Base-by-base conservation (phyloP, 2,329 filamentous ascomycete species). In the Aspergillus novoparasiticus region DNA sequence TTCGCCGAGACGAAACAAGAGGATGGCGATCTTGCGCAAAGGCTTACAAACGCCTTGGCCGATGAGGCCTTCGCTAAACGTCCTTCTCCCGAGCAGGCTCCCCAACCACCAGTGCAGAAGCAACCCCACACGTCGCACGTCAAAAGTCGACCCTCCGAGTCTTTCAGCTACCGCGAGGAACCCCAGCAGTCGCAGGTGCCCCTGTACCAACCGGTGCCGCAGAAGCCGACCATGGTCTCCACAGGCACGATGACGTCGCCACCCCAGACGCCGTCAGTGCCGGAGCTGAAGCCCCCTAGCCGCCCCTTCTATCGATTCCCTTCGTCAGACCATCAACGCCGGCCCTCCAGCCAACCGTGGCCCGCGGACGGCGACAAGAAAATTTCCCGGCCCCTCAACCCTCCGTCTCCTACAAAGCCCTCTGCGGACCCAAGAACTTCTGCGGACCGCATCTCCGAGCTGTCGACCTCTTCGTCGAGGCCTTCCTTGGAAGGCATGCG, bases 231-330 rank as follows among this genome's bases (percentile, higher is more conserved):
- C 50, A 85, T 89, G 83, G 85, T 89, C 10, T 91, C 89, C 11
- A 90, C 87, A 61, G 93, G 93, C 14, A 96, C 93, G 0, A 94
- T 95, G 89, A 96, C 93, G 6, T 83, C 83, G 46, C 79, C 82
- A 19, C 78, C 82, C 6, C 76, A 79, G 21, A 80, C 84, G 30
- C 79, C 81, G 28, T 72, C 72, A 14, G 36, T 72, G 46, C 66
- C 59, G 36, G 74, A 77, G 34, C 67, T 63, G 21, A 72, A 74
- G 50, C 41, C 75, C 21, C 61, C 75, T 19, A 74, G 68, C 62
- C 77, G 77, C 21, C 77, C 86, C 2, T 83, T 87, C 43, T 86
- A 84, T 78, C 82, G 83, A 56, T 84, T 88, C 16, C 84, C 86
- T 3, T 73, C 81, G 5, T 68, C 78, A 23, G 73, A 77, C n/a